These are phyloP conservation scores for Ustilago cynodontis DNA, from an alignment of 1,284 basidiomycete genomes.

Conservation along the genomic window DNA sequence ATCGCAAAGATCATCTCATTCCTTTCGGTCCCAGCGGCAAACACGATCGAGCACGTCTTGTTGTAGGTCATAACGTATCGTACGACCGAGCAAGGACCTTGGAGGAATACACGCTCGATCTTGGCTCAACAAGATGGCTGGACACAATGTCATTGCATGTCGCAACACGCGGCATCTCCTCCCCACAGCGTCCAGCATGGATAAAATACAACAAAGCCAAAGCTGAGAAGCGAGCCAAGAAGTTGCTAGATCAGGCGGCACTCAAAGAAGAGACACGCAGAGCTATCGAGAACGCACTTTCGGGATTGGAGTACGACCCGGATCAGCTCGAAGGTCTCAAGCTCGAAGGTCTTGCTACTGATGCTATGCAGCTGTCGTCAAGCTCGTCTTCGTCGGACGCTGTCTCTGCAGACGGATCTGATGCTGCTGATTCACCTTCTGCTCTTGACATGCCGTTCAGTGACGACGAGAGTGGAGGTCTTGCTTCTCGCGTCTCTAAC, in stretches of 20 bases:
- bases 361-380: constrained; percentile 11
- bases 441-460: constrained; percentile 46
- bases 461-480: constrained; percentile 43
- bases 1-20: constrained; percentile 80
- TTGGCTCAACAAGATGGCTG: constrained; percentile 83
- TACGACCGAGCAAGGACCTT: constrained; percentile 87
- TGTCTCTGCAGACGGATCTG: constrained; percentile 5
- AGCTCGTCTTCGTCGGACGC: constrained; percentile 3
- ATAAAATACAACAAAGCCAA: constrained; percentile 80
- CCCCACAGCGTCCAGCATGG: constrained; percentile 94
- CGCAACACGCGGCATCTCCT: constrained; percentile 93
- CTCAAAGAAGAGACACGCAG: constrained; percentile 68
- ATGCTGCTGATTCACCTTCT: constrained; percentile 15
- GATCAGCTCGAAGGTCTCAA: constrained; percentile 55
- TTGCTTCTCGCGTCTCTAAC: constrained; percentile 30
- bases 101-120: constrained; percentile 84
- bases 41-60: constrained; percentile 73
- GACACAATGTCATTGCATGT: constrained; percentile 97
- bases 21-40: constrained; percentile 74
- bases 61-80: constrained; percentile 94
- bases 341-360: constrained; percentile 42
- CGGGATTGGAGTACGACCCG: constrained; percentile 49
- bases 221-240: constrained; percentile 73
- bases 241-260: constrained; percentile 65
- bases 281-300: constrained; percentile 52